A percentile compares a stretch with the other conserved stretches of the same genome.
These are phyloP conservation scores for Striga hermonthica DNA, from an alignment of 305 asterid species.

Conservation along the genomic window DNA sequence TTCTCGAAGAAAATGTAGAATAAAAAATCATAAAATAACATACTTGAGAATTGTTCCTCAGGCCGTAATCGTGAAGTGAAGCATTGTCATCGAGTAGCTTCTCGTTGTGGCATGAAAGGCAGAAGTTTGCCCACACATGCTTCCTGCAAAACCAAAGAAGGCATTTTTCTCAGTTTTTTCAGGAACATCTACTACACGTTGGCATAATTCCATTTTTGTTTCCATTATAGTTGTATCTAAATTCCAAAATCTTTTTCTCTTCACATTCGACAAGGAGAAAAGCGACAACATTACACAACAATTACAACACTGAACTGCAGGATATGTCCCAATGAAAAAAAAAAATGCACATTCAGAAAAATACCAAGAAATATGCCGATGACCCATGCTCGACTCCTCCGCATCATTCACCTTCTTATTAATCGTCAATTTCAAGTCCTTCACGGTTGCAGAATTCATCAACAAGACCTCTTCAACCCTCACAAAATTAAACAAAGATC, in stretches of 20 bases:
- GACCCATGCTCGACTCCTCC: conserved; percentile 84
- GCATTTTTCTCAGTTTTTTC: background rate
- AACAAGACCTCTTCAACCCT: conserved; percentile 54
- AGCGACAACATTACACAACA: background rate
- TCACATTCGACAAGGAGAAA: background rate
- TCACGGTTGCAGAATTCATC: conserved; percentile 74
- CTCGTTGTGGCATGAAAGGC: conserved; percentile 60
- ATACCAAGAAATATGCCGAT: conserved; percentile 85
- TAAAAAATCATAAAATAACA: conserved; percentile 8
- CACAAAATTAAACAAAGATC: background rate
- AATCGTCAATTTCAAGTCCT: conserved; percentile 64
- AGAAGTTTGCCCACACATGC: conserved; percentile 46
- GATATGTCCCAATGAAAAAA: background rate
- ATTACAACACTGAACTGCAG: background rate
- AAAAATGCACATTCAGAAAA: conserved; percentile 5
- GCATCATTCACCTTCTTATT: conserved; percentile 56
- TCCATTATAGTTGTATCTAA: background rate
- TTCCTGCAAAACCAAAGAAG: conserved; percentile 37
- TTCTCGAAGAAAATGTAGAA: background rate
- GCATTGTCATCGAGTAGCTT: conserved; percentile 67
- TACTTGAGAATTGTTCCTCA: conserved; percentile 52
- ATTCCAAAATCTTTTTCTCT: background rate
- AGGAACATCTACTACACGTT: too few species aligned
- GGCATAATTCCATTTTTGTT: background rate
- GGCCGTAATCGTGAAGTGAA: conserved; percentile 58